Evolutionary conservation across 2,329 filamentous ascomycete species (phyloP), one percentile per base, ranked within the genome.

Genomic region (Penicillium sp.): DNA sequence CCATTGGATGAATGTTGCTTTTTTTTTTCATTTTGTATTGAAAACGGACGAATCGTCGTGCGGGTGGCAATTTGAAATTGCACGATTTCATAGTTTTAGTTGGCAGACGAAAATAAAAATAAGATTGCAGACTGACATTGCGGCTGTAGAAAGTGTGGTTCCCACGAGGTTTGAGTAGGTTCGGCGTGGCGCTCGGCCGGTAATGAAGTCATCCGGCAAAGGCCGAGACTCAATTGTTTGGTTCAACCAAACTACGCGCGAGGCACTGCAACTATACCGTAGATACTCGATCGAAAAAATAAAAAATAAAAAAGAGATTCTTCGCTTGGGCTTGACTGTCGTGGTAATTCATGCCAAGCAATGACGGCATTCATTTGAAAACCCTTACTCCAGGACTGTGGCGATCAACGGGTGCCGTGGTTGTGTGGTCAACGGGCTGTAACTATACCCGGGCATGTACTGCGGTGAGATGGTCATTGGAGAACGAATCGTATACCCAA

Each of bases 1-100:
- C 50, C 44, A 47, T 48, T 55, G 54, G 49, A 57, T 56, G 48
- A 56, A 54, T 44, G 30, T 44, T 47, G 38, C 16, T 44, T 48
- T 42, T 30, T 33, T 33, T 9, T 27, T 27, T 27, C 25, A 2
- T 27, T 27, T 27, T 27, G 6, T 9, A 27, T 27, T 7, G 9
- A 27, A 36, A 36, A 36, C 7, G 2, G 33, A 36, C 20, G 18
- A 3, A 36, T 36, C 16, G 20, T 36, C 4, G 11, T 50, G 48
- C 41, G 41, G 46, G 49, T 48, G 51, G 52, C 51, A 43, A 46
- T 54, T 38, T 36, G 39, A 33, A 48, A 36, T 25, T 41, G 45
- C 44, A 36, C 40, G 46, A 40, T 41, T 47, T 35, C 24, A 38
- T 47, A 38, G 24, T 41, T 40, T 30, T 38, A 27, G n/a, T 22